phyloP scores from a whole-genome alignment of 345 rosid species.

The Sonneratia caseolaris region DNA sequence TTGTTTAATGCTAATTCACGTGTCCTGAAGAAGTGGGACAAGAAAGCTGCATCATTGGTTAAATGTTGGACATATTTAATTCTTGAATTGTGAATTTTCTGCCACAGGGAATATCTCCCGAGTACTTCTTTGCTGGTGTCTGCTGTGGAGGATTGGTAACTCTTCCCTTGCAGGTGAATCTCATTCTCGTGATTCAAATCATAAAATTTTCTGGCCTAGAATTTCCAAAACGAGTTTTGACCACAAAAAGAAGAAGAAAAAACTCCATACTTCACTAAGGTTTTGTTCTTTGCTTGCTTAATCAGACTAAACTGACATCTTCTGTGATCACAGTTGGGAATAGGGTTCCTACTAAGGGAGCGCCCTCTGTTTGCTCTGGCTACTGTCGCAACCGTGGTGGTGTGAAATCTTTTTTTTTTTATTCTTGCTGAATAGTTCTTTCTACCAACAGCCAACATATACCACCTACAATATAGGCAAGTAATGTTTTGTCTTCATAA shows the following conservation, averaged over 20 bases:
- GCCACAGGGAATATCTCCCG: slow-evolving; percentile 76
- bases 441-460: not conserved
- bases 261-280: not conserved
- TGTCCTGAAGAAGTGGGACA: no score
- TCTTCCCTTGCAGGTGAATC: slow-evolving; percentile 69
- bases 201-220: not conserved
- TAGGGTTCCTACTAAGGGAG: slow-evolving; percentile 68
- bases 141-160: slow-evolving; percentile 86
- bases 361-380: slow-evolving; percentile 67
- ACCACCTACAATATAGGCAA: not conserved
- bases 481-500: not conserved
- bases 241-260: not conserved
- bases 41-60: no score
- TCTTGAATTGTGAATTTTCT: not conserved
- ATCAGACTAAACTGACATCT: not conserved
- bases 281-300: not conserved
- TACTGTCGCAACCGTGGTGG: slow-evolving; percentile 75
- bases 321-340: slow-evolving; percentile 37
- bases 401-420: slow-evolving; percentile 17
- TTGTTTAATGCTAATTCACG: not conserved
- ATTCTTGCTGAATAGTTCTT: not conserved
- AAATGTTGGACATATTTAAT: not conserved
- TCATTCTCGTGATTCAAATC: not conserved
- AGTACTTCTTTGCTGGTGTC: slow-evolving; percentile 82
- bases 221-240: not conserved